Evolutionary conservation across 192 early-diverging fungal species (phyloP).

Genomic region (Backusella luteola): DNA sequence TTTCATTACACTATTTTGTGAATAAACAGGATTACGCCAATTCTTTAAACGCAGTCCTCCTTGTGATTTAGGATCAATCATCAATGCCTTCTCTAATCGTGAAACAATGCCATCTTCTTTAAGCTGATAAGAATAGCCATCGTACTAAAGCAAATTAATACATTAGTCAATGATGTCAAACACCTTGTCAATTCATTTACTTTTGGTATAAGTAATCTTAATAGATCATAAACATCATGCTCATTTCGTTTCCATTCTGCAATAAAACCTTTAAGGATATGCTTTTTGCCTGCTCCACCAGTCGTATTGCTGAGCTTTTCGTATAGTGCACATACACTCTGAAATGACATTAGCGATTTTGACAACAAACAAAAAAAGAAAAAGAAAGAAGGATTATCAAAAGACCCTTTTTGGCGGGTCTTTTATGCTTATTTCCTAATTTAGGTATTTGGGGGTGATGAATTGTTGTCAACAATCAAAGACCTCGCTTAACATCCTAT

Average conservation of each 20-base stretch:
- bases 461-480: too few species aligned
- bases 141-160: background rate
- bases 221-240: background rate
- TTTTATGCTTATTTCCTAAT: too few species aligned
- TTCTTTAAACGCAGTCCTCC: slow-evolving; percentile 57
- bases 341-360: background rate
- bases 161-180: background rate
- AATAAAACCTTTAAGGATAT: background rate
- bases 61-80: slow-evolving; percentile 54
- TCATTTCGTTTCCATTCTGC: background rate
- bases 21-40: slow-evolving; percentile 24
- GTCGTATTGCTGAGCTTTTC: background rate
- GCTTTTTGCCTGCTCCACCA: background rate
- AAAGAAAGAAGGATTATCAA: background rate
- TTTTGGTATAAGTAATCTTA: slow-evolving; percentile 10
- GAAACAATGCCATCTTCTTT: slow-evolving; percentile 69
- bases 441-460: too few species aligned
- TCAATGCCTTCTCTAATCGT: slow-evolving; percentile 59
- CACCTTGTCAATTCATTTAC: background rate
- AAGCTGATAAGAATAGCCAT: slow-evolving; percentile 48
- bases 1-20: slow-evolving; percentile 40
- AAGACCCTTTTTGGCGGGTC: too few species aligned
- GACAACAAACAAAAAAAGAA: background rate
- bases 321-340: background rate
- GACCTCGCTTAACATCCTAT: too few species aligned